These are phyloP conservation scores for Leishmania tarentolae DNA, from an alignment of 208 protist species.

Conservation along the genomic window DNA sequence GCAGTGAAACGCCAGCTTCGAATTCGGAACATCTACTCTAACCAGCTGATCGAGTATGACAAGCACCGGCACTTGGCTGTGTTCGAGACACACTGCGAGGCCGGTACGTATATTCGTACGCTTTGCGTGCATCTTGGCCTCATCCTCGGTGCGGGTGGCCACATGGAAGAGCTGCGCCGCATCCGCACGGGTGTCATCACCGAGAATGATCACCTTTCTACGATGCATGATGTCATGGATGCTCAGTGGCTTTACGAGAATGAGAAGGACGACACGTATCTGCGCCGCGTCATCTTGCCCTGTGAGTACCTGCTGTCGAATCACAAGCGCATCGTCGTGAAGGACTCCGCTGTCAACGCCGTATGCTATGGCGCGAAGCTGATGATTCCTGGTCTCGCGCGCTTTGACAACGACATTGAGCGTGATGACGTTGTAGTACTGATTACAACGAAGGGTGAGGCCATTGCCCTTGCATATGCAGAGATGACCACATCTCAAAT, in stretches of 20 bases:
- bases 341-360: conserved; percentile 99
- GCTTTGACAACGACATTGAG: conserved; percentile 98
- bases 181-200: conserved; percentile 97
- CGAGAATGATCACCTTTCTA: conserved; percentile 97
- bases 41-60: conserved; percentile 99
- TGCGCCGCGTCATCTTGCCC: conserved; percentile 97
- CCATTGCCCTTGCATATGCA: conserved; percentile 98
- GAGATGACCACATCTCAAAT: conserved; percentile 99
- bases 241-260: conserved; percentile 98
- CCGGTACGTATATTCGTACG: conserved; percentile 99
- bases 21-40: conserved; percentile 99
- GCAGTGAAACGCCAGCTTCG: conserved; percentile 98
- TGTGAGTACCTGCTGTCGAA: conserved; percentile 97
- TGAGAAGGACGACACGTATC: conserved; percentile 96
- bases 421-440: conserved; percentile 97
- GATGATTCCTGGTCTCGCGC: conserved; percentile 98
- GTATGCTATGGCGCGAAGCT: conserved; percentile 99
- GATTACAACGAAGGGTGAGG: conserved; percentile 99
- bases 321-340: conserved; percentile 99
- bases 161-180: conserved; percentile 99
- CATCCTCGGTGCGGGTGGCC: conserved; percentile 97
- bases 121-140: conserved; percentile 99
- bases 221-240: conserved; percentile 99
- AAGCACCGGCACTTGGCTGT: conserved; percentile 96
- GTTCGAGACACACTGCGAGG: conserved; percentile 99